Conservation (phyloP, 768 basidiomycete genomes). For the Russula foetens region DNA sequence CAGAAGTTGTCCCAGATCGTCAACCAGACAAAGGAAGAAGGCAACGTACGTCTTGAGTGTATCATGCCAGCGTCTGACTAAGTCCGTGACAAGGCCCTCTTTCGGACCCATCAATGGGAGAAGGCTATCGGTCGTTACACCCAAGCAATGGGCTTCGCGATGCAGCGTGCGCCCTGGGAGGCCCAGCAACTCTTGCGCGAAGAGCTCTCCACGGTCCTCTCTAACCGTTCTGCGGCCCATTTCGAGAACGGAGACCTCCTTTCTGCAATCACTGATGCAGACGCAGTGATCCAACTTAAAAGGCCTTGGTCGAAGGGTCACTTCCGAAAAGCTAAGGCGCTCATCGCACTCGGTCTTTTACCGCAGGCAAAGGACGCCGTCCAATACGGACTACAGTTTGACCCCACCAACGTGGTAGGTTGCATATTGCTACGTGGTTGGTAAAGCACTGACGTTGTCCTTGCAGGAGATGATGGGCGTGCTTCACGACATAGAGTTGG, state of each 20-base stretch:
- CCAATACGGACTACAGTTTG: conserved; percentile 77
- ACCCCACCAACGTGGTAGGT: conserved; percentile 55
- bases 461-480: conserved; percentile 18
- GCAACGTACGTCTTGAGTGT: conserved; percentile 59
- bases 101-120: conserved; percentile 62
- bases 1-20: conserved; percentile 70
- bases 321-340: conserved; percentile 87
- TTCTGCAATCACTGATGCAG: conserved; percentile 80
- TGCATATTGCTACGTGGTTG: not conserved
- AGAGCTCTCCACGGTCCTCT: conserved; percentile 82
- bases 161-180: conserved; percentile 87
- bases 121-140: conserved; percentile 76
- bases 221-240: conserved; percentile 88
- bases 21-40: conserved; percentile 82
- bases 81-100: conserved; percentile 47
- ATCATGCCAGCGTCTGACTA: conserved; percentile 22
- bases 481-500: conserved; percentile 15
- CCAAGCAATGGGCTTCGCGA: conserved; percentile 65
- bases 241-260: conserved; percentile 68
- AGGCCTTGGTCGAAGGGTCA: conserved; percentile 93
- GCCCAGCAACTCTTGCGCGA: conserved; percentile 74
- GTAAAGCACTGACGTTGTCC: not conserved
- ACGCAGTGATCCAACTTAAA: conserved; percentile 78
- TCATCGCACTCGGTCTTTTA: conserved; percentile 59
- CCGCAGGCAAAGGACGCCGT: conserved; percentile 79